phyloP scores from a whole-genome alignment of 768 basidiomycete species.

The Leccinum olivaceopallidum region DNA sequence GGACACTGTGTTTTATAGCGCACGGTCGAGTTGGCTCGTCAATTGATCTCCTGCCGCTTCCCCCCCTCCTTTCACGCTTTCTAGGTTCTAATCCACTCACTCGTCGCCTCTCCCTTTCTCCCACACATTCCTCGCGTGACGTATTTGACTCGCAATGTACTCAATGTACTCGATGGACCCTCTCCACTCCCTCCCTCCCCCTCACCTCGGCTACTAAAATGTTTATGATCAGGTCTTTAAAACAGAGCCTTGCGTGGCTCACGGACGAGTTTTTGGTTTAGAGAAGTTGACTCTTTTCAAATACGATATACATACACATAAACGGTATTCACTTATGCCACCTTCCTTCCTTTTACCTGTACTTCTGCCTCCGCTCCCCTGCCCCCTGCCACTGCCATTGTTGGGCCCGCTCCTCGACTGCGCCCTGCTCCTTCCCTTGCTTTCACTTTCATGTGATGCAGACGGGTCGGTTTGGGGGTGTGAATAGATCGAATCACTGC shows the following conservation, averaged over 20 bases:
- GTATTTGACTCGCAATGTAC: neutral
- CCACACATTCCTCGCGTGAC: neutral
- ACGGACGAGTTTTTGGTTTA: neutral
- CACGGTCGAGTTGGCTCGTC: conserved; percentile 28
- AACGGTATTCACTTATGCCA: neutral
- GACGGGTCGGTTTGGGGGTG: neutral
- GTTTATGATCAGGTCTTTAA: conserved; percentile 5
- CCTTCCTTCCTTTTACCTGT: neutral
- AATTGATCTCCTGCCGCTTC: conserved; percentile 3
- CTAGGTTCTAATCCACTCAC: neutral
- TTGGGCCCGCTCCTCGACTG: neutral
- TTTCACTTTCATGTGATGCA: neutral
- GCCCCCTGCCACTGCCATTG: too few relatives aligned
- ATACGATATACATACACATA: neutral
- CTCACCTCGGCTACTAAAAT: neutral
- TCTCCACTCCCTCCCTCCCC: neutral
- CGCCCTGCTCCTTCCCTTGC: neutral
- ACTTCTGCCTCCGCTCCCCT: neutral
- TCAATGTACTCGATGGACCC: neutral
- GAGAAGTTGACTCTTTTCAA: neutral
- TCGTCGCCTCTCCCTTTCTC: neutral
- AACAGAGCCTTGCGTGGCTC: neutral
- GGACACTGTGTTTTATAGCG: conserved; percentile 32
- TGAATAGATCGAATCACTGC: neutral
- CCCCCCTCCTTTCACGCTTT: neutral